These are phyloP conservation scores for Aspergillus candidus DNA, from an alignment of 2,329 filamentous ascomycete species.

Conservation along the genomic window DNA sequence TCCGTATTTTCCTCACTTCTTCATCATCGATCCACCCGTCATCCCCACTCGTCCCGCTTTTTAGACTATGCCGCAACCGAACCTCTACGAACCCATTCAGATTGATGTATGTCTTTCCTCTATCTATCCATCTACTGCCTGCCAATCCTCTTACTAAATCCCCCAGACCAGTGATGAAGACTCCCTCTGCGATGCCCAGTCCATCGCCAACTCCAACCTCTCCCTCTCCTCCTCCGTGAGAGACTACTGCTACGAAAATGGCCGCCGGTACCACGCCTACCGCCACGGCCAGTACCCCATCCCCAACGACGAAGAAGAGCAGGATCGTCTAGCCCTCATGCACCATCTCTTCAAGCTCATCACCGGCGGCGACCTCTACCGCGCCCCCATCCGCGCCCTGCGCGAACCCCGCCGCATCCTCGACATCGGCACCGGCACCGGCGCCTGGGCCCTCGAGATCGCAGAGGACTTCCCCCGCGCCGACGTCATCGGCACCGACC, in stretches of 20 bases:
- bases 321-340: slow-evolving; percentile 37
- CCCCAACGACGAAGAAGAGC: slow-evolving; percentile 42
- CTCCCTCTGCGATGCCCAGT: slow-evolving; percentile 25
- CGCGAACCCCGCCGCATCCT: slow-evolving; percentile 20
- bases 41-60: not conserved
- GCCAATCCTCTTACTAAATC: slow-evolving; percentile 3
- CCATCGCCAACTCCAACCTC: slow-evolving; percentile 36
- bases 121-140: slow-evolving; percentile 1
- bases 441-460: slow-evolving; percentile 39
- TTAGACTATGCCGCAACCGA: slow-evolving; percentile 24
- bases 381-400: slow-evolving; percentile 29
- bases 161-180: slow-evolving; percentile 31
- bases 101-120: slow-evolving; percentile 25
- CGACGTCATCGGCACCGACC: slow-evolving; percentile 32
- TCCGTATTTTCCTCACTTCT: not conserved
- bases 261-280: slow-evolving; percentile 40
- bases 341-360: slow-evolving; percentile 37
- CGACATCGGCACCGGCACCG: slow-evolving; percentile 31
- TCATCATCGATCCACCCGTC: not conserved
- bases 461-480: slow-evolving; percentile 33
- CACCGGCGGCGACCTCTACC: slow-evolving; percentile 31
- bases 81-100: slow-evolving; percentile 27
- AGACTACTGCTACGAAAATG: slow-evolving; percentile 37
- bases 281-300: slow-evolving; percentile 38
- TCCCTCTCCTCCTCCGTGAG: slow-evolving; percentile 36